These are phyloP conservation scores for Asterionellopsis glacialis DNA, from an alignment of 108 stramenopile species.

Conservation along the genomic window DNA sequence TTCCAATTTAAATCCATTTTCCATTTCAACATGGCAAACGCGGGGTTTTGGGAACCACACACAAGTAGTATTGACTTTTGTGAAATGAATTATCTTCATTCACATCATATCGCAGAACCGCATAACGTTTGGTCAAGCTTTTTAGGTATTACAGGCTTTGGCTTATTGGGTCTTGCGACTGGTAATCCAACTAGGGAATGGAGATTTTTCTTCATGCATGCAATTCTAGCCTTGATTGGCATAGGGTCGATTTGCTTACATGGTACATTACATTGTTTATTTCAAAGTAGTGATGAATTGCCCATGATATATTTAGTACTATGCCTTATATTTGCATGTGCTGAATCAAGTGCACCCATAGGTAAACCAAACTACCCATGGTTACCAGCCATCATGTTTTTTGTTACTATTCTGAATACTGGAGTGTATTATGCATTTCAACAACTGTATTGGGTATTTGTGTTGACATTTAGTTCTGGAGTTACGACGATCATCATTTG, in stretches of 20 bases:
- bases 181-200: conserved; percentile 31
- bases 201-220: conserved; percentile 18
- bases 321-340: conserved; percentile 1
- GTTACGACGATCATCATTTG: not conserved
- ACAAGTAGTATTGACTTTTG: conserved; percentile 36
- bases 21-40: too few relatives aligned
- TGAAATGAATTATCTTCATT: conserved; percentile 34
- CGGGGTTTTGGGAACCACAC: conserved; percentile 27
- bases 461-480: not conserved
- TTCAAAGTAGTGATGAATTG: conserved; percentile 29
- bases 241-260: conserved; percentile 34
- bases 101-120: conserved; percentile 23
- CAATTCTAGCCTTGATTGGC: conserved; percentile 28
- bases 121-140: conserved; percentile 30
- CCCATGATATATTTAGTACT: conserved; percentile 34
- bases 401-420: conserved; percentile 16
- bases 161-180: conserved; percentile 15
- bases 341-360: conserved; percentile 15
- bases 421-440: conserved; percentile 31
- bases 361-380: conserved; percentile 18
- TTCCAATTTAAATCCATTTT: too few relatives aligned
- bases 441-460: conserved; percentile 27
- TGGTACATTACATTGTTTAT: conserved; percentile 28
- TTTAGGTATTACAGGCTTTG: conserved; percentile 23
- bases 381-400: conserved; percentile 8